phyloP scores from a whole-genome alignment of 257 asterid genomes.

The Prunella vulgaris region DNA sequence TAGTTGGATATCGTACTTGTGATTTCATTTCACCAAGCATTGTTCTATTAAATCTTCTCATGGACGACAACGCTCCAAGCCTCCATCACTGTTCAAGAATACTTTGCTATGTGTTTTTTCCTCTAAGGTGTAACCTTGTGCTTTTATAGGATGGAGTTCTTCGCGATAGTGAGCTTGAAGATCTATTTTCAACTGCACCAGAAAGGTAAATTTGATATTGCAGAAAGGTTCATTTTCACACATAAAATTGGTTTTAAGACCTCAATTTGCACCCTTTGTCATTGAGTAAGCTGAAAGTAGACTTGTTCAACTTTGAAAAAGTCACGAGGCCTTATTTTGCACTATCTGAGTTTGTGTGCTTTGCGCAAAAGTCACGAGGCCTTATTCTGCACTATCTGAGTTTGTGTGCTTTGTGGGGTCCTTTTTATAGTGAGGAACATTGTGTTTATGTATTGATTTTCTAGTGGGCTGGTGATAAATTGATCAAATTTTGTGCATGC shows the following conservation, averaged over 20 bases:
- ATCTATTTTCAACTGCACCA: slow-evolving; percentile 94
- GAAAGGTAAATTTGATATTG: slow-evolving; percentile 52
- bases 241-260: slow-evolving; percentile 5
- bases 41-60: background rate
- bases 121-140: slow-evolving; percentile 19
- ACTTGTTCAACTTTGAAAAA: too few relatives aligned
- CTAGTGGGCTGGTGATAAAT: background rate
- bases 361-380: background rate
- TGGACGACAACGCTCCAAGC: slow-evolving; percentile 2
- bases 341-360: background rate
- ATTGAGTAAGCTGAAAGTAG: background rate
- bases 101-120: slow-evolving; percentile 12
- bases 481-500: slow-evolving; percentile 5
- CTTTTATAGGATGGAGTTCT: slow-evolving; percentile 85
- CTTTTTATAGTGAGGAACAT: background rate
- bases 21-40: background rate
- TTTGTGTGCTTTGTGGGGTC: background rate
- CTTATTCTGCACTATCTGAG: background rate
- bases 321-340: background rate
- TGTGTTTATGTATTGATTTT: background rate
- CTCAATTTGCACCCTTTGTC: background rate
- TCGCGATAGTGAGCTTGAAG: slow-evolving; percentile 73
- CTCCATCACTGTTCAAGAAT: background rate
- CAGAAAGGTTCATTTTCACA: slow-evolving; percentile 2
- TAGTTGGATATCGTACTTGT: slow-evolving; percentile 4